Percentiles rank a stretch among this genome's conserved stretches.
Conservation (phyloP, 1,284 basidiomycete genomes). For the Cutaneotrichosporon cavernicola region DNA sequence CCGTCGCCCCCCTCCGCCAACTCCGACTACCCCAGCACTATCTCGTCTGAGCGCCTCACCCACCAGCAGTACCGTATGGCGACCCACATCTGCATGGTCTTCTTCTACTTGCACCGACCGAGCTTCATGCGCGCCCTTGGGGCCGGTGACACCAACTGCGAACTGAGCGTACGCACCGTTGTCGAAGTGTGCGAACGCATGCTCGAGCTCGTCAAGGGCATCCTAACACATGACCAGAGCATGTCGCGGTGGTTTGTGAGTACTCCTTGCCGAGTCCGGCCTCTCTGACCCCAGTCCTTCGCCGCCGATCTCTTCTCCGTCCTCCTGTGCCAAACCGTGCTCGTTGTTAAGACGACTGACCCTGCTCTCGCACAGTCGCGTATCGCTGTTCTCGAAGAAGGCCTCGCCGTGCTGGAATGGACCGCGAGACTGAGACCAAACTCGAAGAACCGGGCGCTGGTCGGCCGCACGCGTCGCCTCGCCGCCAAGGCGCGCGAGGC, state of each 20-base stretch:
- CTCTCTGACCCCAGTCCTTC: conserved; percentile 18
- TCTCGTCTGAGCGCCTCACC: conserved; percentile 16
- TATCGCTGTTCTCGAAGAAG: conserved; percentile 19
- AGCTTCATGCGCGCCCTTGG: conserved; percentile 26
- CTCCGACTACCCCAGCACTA: conserved; percentile 17
- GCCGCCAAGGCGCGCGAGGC: conserved; percentile 18
- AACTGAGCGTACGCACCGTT: conserved; percentile 23
- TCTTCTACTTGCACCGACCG: conserved; percentile 30
- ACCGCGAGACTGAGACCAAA: conserved; percentile 21
- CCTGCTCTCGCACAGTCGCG: conserved; percentile 16
- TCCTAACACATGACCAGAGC: conserved; percentile 20
- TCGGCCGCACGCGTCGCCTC: conserved; percentile 18
- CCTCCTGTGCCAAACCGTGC: conserved; percentile 26
- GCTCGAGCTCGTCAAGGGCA: conserved; percentile 22
- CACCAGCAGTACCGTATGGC: conserved; percentile 28
- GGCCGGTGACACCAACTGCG: conserved; percentile 11
- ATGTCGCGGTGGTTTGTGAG: conserved; percentile 28
- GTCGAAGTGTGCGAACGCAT: conserved; percentile 26
- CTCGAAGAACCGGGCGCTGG: conserved; percentile 25
- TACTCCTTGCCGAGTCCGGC: not conserved
- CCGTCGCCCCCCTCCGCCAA: not conserved
- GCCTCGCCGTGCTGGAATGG: conserved; percentile 26
- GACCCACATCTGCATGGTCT: conserved; percentile 29
- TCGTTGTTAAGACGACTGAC: conserved; percentile 26
- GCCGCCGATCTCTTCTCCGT: conserved; percentile 28